These are phyloP conservation scores for Xylariales sp. DNA, from an alignment of 2,329 filamentous ascomycete species.

Conservation along the genomic window DNA sequence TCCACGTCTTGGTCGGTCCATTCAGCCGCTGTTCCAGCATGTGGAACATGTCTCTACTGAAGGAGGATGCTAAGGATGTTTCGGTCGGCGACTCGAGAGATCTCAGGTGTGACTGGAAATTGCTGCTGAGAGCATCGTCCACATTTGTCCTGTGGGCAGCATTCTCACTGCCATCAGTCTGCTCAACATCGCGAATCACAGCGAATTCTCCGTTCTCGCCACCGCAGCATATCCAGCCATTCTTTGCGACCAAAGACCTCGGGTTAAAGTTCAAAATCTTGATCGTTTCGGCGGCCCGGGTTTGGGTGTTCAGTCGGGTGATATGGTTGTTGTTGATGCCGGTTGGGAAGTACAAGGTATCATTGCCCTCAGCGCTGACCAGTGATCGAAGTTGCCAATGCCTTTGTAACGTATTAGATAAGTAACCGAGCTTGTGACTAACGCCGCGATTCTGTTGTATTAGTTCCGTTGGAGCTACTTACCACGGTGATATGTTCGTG, in stretches of 20 bases:
- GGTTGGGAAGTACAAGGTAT: constrained; percentile 81
- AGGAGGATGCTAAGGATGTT: constrained; percentile 24
- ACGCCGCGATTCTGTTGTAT: no score
- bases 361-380: constrained; percentile 73
- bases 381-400: constrained; percentile 90
- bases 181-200: constrained; percentile 55
- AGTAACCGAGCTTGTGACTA: neutral
- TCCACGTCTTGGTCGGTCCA: constrained; percentile 37
- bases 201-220: constrained; percentile 86
- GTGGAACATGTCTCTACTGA: constrained; percentile 25
- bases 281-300: constrained; percentile 68
- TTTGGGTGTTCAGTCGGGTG: constrained; percentile 64
- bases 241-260: constrained; percentile 81
- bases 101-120: constrained; percentile 15
- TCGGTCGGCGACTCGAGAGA: constrained; percentile 22
- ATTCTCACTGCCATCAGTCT: constrained; percentile 17
- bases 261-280: constrained; percentile 68
- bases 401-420: constrained; percentile 33
- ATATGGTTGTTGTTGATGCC: constrained; percentile 62
- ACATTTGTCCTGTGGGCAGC: constrained; percentile 10
- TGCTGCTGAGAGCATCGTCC: constrained; percentile 19
- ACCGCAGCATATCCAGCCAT: constrained; percentile 87
- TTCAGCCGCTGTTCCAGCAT: constrained; percentile 26
- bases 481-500: constrained; percentile 62
- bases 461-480: constrained; percentile 26